Evolutionary conservation across 495 filamentous ascomycete genomes (phyloP).

Genomic region (Tricharina praecox): DNA sequence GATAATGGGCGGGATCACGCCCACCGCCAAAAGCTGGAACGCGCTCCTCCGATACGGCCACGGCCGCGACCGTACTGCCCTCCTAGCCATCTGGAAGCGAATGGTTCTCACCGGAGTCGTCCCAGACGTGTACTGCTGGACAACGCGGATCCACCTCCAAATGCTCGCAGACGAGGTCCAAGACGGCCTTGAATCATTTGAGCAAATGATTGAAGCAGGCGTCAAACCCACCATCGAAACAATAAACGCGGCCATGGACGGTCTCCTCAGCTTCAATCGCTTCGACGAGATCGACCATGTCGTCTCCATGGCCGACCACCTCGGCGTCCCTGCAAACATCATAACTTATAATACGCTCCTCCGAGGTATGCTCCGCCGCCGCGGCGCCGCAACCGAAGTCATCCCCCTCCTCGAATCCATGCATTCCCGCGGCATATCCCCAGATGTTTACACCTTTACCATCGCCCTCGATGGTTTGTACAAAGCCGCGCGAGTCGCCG

Average conservation of each 20-base stretch:
- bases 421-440: slow-evolving; percentile 29
- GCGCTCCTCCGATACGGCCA: slow-evolving; percentile 10
- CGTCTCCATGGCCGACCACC: slow-evolving; percentile 40
- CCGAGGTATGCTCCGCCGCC: slow-evolving; percentile 34
- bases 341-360: slow-evolving; percentile 56
- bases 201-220: slow-evolving; percentile 12
- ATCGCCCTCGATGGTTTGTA: slow-evolving; percentile 38
- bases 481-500: slow-evolving; percentile 25
- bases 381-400: slow-evolving; percentile 18
- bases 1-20: slow-evolving; percentile 11
- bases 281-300: slow-evolving; percentile 32
- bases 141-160: slow-evolving; percentile 19
- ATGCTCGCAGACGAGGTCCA: slow-evolving; percentile 6
- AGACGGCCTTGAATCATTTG: slow-evolving; percentile 15
- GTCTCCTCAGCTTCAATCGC: slow-evolving; percentile 32
- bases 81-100: slow-evolving; percentile 13
- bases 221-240: slow-evolving; percentile 41
- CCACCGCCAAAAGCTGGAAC: slow-evolving; percentile 17
- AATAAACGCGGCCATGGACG: slow-evolving; percentile 45
- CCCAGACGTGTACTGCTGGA: slow-evolving; percentile 20
- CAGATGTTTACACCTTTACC: slow-evolving; percentile 39
- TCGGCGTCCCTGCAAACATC: slow-evolving; percentile 42
- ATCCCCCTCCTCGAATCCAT: slow-evolving; percentile 29
- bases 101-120: slow-evolving; percentile 17
- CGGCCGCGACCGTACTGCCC: slow-evolving; percentile 7